phyloP scores from a whole-genome alignment of 179 eudicot species.

The Silene vulgaris region DNA sequence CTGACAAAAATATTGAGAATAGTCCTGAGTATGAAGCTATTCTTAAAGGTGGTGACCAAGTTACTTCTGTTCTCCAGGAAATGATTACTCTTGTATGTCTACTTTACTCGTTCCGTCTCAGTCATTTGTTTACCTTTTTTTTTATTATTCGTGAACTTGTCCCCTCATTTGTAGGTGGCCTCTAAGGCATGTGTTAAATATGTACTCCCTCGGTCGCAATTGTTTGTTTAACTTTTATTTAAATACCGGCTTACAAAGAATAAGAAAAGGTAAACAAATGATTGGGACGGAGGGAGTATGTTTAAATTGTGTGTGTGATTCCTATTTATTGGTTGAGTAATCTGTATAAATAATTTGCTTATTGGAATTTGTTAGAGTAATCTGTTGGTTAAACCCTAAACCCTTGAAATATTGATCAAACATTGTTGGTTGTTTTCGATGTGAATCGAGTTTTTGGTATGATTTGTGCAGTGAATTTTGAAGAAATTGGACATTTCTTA shows the following conservation, averaged over 20 bases:
- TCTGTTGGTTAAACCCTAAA: slow-evolving; percentile 25
- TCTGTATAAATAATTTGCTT: not conserved
- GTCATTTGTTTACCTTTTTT: not conserved
- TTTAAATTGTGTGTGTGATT: not conserved
- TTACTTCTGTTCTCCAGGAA: slow-evolving; percentile 79
- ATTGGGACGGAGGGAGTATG: not conserved
- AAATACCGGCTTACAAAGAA: too few species aligned
- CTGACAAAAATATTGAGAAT: slow-evolving; percentile 26
- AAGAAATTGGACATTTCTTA: not conserved
- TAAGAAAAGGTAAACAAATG: not conserved
- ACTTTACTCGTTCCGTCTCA: not conserved
- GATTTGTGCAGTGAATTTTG: not conserved
- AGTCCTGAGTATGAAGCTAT: slow-evolving; percentile 60
- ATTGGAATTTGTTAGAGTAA: not conserved
- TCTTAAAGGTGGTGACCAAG: slow-evolving; percentile 87
- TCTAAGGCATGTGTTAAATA: too few species aligned
- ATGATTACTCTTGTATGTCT: slow-evolving; percentile 67
- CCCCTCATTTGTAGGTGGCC: too few species aligned
- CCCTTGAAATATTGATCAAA: slow-evolving; percentile 13
- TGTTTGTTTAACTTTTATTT: too few species aligned
- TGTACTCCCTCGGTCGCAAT: too few species aligned
- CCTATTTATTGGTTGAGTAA: not conserved
- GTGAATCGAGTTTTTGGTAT: not conserved
- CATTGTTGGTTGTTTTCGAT: not conserved
- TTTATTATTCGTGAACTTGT: not conserved